Evolutionary conservation across 2,329 filamentous ascomycete species (phyloP), one percentile per base, ranked within the genome.

Genomic region (Sodiomyces alkalinus): DNA sequence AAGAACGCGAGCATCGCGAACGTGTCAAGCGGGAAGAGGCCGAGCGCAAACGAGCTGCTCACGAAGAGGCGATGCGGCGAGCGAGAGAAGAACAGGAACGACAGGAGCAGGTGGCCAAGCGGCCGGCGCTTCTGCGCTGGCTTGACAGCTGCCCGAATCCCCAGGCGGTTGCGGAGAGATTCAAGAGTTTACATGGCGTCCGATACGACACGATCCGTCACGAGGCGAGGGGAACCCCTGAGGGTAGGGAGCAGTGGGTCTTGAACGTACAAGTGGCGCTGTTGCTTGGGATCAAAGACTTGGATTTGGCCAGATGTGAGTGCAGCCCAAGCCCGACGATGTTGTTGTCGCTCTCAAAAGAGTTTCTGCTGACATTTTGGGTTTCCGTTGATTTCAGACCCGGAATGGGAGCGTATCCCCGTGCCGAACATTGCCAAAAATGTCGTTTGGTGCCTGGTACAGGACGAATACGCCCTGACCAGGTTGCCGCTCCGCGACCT

Each of bases 231-330:
- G 62, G 63, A 6, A 65, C 62, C 8, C 39, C 59, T 2, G 62
- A 62, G 26, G 71, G 69, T n/a, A 61, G 70, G 27, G 72, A 76
- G 39, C 69, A 72, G 39, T 78, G 73, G 72, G 49, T 77, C 31
- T 58, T 77, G 27, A 78, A 76, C 40, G 69, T 65, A 3, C 67
- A 76, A 32, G 70, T 66, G 27, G 72, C 73, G 7, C 51, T 77
- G 10, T 58, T 78, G 7, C 53, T 78, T 2, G 73, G 73, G 10
- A 70, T 76, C 41, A 75, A 74, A 41, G 73, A 78, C 39, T 50
- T 74, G 13, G 52, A 57, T 10, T 56, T 78, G 3, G 64, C 68
- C 10, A 56, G 60, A 55, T 76, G 68, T 74, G 52, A 53, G 67
- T 55, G n/a, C 19, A 4, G 8, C 11, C 18, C 15, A 4, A 12